Base-by-base conservation (phyloP, 148 eudicot species). In the Hydrangea macrophylla region DNA sequence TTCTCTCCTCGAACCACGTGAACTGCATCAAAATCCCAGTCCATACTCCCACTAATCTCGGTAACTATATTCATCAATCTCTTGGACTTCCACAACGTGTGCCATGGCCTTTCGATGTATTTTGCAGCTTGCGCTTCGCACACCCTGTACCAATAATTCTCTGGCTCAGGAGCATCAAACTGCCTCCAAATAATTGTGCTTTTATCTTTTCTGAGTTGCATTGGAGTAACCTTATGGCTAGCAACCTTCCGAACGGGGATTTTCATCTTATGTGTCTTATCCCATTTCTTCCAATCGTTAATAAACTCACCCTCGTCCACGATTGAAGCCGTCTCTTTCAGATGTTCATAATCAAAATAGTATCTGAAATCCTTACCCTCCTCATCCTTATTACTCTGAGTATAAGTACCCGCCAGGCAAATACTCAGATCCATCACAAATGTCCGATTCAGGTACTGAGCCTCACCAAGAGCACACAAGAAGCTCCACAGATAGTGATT, bases 391-490 rank as follows among this genome's bases (percentile, higher is more conserved):
- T 88, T 83, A 24, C 81, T 79, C 26, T 83, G 73, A 7, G 83
- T 88, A 78, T 94, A 74, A 55, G 85, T 82, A 0, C 81, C 70
- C 12, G 92, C 73, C 67, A 94, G 72, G 66, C 98, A 94, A 58
- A 90, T 63, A 53, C 88, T 86, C 76, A 94, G 69, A 78, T 94
- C 98, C 96, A 90, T 86, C 26, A 94, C 98, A 64, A 94, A 88
- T 0, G 98, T 94, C 36, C 98, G 70, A 74, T 94, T 90, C 83
- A 94, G 72, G 58, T 74, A 94, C 76, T 77, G 90, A 22, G 98
- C 98, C 76, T 94, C 98, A 24, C 98, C 97, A n/a, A 94, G 81
- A 24, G 84, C 96, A 71, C 98, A 94, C 85, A 94, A 78, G 69
- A 94, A 83, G 74, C 98, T 88, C 98, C 98, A 94, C 36, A 90